These are phyloP conservation scores for Tricholoma hemisulphureum DNA, from an alignment of 768 basidiomycete genomes.

Conservation along the genomic window DNA sequence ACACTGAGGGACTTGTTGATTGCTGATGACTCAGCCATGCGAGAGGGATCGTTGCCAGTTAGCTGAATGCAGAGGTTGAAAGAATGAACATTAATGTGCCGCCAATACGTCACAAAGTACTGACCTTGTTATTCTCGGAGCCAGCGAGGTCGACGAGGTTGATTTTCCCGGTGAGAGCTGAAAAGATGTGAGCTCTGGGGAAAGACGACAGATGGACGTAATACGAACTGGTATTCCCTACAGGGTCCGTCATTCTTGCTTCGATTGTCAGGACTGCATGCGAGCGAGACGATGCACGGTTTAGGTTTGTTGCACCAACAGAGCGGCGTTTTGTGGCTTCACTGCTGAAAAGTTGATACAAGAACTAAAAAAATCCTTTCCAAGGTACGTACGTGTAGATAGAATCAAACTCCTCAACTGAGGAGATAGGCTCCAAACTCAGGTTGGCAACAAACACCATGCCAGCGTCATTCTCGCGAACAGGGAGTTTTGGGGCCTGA, in stretches of 20 bases:
- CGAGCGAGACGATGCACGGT: slow-evolving; percentile 81
- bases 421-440: slow-evolving; percentile 38
- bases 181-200: slow-evolving; percentile 2
- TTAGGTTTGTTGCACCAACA: slow-evolving; percentile 83
- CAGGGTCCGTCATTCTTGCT: slow-evolving; percentile 55
- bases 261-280: slow-evolving; percentile 84
- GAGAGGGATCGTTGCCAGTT: slow-evolving; percentile 82
- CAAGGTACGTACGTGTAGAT: slow-evolving; percentile 41
- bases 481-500: slow-evolving; percentile 52
- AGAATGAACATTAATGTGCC: background rate
- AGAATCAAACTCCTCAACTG: slow-evolving; percentile 43
- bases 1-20: slow-evolving; percentile 90
- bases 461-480: slow-evolving; percentile 52
- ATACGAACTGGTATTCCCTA: slow-evolving; percentile 51
- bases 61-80: slow-evolving; percentile 37
- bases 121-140: slow-evolving; percentile 85
- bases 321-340: slow-evolving; percentile 75
- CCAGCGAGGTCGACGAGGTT: slow-evolving; percentile 89
- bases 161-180: slow-evolving; percentile 73
- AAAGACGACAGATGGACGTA: background rate
- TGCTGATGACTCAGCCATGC: slow-evolving; percentile 85
- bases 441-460: slow-evolving; percentile 57
- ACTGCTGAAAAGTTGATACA: slow-evolving; percentile 34
- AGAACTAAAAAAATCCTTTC: background rate
- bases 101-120: slow-evolving; percentile 3